phyloP scores from a whole-genome alignment of 164 flowering plant genomes.

The Vitis rupestris region DNA sequence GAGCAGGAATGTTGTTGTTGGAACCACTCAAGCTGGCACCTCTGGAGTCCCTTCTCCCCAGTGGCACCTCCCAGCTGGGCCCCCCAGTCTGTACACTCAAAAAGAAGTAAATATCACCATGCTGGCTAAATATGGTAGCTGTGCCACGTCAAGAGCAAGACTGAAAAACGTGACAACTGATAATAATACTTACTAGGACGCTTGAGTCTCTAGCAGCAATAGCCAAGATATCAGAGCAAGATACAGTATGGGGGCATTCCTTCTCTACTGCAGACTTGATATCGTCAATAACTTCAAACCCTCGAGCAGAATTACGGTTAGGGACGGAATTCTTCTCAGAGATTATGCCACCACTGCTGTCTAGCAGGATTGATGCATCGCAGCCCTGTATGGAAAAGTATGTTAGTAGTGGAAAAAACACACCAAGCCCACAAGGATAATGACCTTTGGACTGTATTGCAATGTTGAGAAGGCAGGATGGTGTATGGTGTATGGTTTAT shows the following conservation, averaged over 20 bases:
- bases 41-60: constrained; percentile 90
- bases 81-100: constrained; percentile 65
- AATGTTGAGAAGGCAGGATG: too few species aligned
- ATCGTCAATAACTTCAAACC: constrained; percentile 83
- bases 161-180: background rate
- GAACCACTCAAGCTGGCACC: constrained; percentile 92
- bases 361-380: constrained; percentile 78
- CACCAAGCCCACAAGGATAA: too few species aligned
- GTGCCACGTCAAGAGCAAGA: too few species aligned
- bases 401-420: background rate
- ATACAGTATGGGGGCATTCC: constrained; percentile 83
- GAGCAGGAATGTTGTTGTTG: constrained; percentile 95
- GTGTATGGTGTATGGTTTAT: too few species aligned
- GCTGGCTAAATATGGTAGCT: too few species aligned
- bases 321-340: constrained; percentile 80
- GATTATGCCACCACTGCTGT: constrained; percentile 59
- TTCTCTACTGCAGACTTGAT: constrained; percentile 86
- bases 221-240: constrained; percentile 90
- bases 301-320: constrained; percentile 77
- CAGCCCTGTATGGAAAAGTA: constrained; percentile 64
- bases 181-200: constrained; percentile 48
- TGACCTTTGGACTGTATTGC: too few species aligned
- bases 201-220: constrained; percentile 93
- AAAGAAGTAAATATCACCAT: background rate
- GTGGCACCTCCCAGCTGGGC: constrained; percentile 87